A percentile compares a stretch with the other conserved stretches of the same genome.
Conservation (phyloP, 148 eudicot genomes). For the Mesembryanthemum crystallinum region DNA sequence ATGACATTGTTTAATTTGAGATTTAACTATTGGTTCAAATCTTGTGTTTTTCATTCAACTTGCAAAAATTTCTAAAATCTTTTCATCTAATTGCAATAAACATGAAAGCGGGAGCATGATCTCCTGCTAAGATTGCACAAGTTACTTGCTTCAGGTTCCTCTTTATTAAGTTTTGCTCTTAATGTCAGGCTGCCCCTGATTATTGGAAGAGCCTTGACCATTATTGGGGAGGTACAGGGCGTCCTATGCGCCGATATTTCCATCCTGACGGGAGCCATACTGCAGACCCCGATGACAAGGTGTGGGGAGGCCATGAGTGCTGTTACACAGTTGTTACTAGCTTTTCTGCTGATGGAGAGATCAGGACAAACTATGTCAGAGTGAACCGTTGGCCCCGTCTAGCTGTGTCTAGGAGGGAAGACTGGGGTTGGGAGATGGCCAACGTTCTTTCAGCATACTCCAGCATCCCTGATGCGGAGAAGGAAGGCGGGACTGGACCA, state of each 20-base stretch:
- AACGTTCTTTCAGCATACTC: slow-evolving; percentile 54
- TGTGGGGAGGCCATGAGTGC: slow-evolving; percentile 93
- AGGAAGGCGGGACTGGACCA: slow-evolving; percentile 76
- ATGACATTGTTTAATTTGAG: no score
- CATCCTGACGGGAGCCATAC: slow-evolving; percentile 77
- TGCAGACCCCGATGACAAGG: slow-evolving; percentile 67
- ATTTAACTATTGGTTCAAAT: no score
- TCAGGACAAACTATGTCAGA: slow-evolving; percentile 79
- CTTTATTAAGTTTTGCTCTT: neutral
- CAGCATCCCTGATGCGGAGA: slow-evolving; percentile 66
- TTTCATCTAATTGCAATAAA: no score
- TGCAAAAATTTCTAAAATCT: no score
- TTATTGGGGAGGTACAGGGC: slow-evolving; percentile 56
- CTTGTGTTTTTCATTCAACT: no score
- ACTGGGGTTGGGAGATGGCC: slow-evolving; percentile 91
- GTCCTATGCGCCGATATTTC: slow-evolving; percentile 67
- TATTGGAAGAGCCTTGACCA: slow-evolving; percentile 83
- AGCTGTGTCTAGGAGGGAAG: slow-evolving; percentile 51
- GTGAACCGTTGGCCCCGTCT: slow-evolving; percentile 78
- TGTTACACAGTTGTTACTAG: slow-evolving; percentile 62
- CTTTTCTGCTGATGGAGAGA: slow-evolving; percentile 41
- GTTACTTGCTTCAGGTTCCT: neutral
- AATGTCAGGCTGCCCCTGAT: slow-evolving; percentile 66
- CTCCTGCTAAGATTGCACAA: slow-evolving; percentile 57
- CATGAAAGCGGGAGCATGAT: no score